Evolutionary conservation across 495 filamentous ascomycete species (phyloP).

Genomic region (Xylaria castorea): DNA sequence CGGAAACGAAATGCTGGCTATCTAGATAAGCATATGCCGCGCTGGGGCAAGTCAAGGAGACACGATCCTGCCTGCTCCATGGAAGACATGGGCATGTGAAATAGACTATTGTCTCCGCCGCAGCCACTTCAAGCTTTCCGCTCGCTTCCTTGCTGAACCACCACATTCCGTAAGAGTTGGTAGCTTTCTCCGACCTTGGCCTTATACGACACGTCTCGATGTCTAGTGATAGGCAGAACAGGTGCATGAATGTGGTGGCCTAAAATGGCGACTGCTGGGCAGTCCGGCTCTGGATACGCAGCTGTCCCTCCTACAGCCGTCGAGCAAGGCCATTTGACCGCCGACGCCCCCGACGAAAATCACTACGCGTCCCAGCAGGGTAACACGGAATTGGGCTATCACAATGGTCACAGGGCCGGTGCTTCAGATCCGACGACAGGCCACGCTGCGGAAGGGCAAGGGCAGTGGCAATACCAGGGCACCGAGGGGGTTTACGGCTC

Average conservation of each 20-base stretch:
- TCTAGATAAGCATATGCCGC: constrained; percentile 19
- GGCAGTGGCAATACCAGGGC: constrained; percentile 16
- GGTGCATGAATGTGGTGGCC: constrained; percentile 26
- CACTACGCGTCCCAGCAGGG: constrained; percentile 12
- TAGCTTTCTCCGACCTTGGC: not conserved
- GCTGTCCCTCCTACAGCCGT: constrained; percentile 13
- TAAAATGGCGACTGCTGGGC: constrained; percentile 27
- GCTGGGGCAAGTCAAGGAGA: constrained; percentile 16
- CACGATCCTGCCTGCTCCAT: constrained; percentile 15
- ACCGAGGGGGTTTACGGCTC: not conserved
- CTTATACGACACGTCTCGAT: constrained; percentile 12
- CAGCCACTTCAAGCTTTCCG: constrained; percentile 13
- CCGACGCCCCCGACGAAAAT: constrained; percentile 18
- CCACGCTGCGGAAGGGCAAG: constrained; percentile 6
- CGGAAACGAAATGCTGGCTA: constrained; percentile 4
- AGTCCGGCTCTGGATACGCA: constrained; percentile 23
- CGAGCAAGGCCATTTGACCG: constrained; percentile 1
- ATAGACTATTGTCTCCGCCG: constrained; percentile 24
- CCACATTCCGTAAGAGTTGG: not conserved
- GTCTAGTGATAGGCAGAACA: constrained; percentile 7
- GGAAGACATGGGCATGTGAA: constrained; percentile 4
- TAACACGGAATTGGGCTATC: constrained; percentile 9
- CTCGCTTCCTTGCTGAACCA: not conserved
- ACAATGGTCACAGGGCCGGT: not conserved
- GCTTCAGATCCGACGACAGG: not conserved